These are phyloP conservation scores for Salvia rosmarinus DNA, from an alignment of 257 asterid genomes.

Conservation along the genomic window DNA sequence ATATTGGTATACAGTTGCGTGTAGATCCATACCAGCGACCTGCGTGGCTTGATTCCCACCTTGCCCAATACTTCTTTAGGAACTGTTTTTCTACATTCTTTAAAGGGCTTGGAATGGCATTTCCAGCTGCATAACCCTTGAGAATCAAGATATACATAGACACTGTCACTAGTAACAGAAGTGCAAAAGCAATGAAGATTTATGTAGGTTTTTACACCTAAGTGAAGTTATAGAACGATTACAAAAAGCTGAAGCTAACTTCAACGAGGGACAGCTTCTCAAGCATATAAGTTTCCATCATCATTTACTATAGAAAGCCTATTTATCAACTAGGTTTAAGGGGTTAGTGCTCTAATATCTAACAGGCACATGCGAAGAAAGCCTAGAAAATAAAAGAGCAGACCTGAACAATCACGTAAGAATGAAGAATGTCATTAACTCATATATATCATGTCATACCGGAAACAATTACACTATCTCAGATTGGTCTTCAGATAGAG, in stretches of 20 bases:
- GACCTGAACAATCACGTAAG: background rate
- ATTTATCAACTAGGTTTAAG: background rate
- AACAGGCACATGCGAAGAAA: background rate
- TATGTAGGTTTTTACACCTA: background rate
- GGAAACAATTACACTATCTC: background rate
- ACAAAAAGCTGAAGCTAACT: background rate
- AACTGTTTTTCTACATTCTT: constrained; percentile 93
- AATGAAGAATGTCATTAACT: background rate
- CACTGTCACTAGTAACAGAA: constrained; percentile 22
- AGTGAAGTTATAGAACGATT: background rate
- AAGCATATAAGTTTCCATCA: constrained; percentile 15
- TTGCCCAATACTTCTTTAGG: constrained; percentile 90
- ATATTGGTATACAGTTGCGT: constrained; percentile 11
- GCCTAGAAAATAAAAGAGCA: constrained; percentile 1
- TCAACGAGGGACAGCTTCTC: constrained; percentile 1
- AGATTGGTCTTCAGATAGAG: background rate
- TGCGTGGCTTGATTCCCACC: constrained; percentile 85
- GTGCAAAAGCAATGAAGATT: constrained; percentile 19
- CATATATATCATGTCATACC: background rate
- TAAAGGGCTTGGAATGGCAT: constrained; percentile 80
- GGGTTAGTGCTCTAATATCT: background rate
- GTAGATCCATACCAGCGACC: constrained; percentile 77
- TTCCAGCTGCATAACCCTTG: constrained; percentile 98
- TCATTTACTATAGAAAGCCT: background rate
- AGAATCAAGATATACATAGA: constrained; percentile 32